phyloP scores from a whole-genome alignment of 345 rosid species.

The Lepidium aucheri region DNA sequence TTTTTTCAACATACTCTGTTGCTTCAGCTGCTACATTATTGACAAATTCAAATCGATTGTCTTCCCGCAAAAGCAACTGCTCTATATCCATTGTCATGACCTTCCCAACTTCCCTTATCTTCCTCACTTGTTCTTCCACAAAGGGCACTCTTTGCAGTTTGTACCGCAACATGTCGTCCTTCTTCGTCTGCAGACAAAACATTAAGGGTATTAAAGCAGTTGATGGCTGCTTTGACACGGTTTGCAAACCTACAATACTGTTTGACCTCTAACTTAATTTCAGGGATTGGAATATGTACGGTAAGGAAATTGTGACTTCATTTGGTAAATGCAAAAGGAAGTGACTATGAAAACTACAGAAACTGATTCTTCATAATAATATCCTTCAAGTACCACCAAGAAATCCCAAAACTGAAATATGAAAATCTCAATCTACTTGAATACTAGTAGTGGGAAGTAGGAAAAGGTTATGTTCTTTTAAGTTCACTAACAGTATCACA shows the following conservation, averaged over 20 bases:
- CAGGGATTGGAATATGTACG: not conserved
- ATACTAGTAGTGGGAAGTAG: not conserved
- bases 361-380: not conserved
- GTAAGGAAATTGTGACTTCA: not conserved
- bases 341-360: not conserved
- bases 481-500: not conserved
- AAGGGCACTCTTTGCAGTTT: slow-evolving; percentile 62
- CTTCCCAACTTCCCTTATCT: slow-evolving; percentile 55
- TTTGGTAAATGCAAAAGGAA: not conserved
- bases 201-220: not conserved
- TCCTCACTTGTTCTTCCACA: slow-evolving; percentile 85
- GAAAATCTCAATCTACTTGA: not conserved
- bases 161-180: slow-evolving; percentile 62
- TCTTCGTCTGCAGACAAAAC: slow-evolving; percentile 44
- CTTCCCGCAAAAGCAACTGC: slow-evolving; percentile 60
- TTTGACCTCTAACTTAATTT: not conserved
- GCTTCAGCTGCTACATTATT: slow-evolving; percentile 89
- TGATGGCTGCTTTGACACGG: not conserved
- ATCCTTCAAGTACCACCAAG: not conserved
- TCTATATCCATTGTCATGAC: slow-evolving; percentile 63
- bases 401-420: not conserved
- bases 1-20: slow-evolving; percentile 54
- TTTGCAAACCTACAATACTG: not conserved
- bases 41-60: slow-evolving; percentile 64
- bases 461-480: not conserved